phyloP scores from a whole-genome alignment of 257 asterid genomes.

The Handroanthus guayacan region DNA sequence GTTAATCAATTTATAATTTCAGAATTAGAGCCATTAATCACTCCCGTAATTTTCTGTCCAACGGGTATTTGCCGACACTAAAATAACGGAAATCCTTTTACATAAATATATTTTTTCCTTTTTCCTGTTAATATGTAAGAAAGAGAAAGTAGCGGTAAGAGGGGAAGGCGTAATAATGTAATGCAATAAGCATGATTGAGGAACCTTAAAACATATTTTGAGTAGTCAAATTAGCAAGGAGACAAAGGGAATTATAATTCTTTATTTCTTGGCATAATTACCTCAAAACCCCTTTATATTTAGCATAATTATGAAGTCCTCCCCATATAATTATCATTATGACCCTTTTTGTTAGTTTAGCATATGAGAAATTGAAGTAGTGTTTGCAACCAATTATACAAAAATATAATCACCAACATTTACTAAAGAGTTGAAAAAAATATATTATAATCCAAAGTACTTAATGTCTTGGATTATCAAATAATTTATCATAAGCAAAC shows the following conservation, averaged over 20 bases:
- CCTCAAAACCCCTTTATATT: too few species aligned
- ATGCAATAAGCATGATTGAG: slow-evolving; percentile 35
- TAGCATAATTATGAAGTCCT: too few species aligned
- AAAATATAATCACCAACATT: too few species aligned
- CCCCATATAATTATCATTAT: too few species aligned
- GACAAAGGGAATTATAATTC: slow-evolving; percentile 41
- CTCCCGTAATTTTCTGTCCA: slow-evolving; percentile 47
- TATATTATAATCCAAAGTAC: too few species aligned
- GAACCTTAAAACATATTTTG: slow-evolving; percentile 37
- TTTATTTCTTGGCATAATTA: too few species aligned
- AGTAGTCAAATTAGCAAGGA: slow-evolving; percentile 37
- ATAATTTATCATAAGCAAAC: too few species aligned
- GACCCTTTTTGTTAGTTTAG: too few species aligned
- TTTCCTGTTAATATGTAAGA: slow-evolving; percentile 6
- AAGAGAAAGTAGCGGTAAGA: slow-evolving; percentile 9
- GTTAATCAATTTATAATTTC: slow-evolving; percentile 38
- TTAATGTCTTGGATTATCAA: too few species aligned
- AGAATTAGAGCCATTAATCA: slow-evolving; percentile 55
- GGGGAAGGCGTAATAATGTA: slow-evolving; percentile 32
- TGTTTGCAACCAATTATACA: too few species aligned
- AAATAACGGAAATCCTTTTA: slow-evolving; percentile 44
- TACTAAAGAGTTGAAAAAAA: too few species aligned
- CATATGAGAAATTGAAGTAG: too few species aligned
- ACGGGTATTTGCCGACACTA: slow-evolving; percentile 84
- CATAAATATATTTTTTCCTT: neutral